Conservation (phyloP, 1,284 basidiomycete genomes). For the Cryptococcus sp. region DNA sequence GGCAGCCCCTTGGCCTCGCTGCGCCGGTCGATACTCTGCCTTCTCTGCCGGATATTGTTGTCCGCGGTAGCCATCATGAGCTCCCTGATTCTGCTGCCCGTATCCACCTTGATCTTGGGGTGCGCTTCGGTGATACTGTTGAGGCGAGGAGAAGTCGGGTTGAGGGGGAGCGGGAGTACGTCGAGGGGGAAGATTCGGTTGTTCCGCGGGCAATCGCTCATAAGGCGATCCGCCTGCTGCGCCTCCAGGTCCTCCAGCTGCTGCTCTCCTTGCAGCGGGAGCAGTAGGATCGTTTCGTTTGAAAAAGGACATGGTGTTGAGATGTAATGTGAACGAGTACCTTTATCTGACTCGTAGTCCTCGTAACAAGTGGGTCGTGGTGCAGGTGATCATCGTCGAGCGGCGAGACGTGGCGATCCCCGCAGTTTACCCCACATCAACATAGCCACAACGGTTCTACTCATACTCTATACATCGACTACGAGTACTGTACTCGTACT, state of each 20-base stretch:
- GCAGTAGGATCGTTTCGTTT: constrained; percentile 41
- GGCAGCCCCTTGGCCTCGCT: too few relatives aligned
- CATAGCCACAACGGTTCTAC: too few relatives aligned
- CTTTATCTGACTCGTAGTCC: too few relatives aligned
- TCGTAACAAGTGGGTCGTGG: too few relatives aligned
- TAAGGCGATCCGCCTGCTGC: too few relatives aligned
- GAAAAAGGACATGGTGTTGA: constrained; percentile 43
- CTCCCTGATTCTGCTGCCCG: constrained; percentile 2
- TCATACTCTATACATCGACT: too few relatives aligned
- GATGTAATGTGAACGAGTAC: too few relatives aligned
- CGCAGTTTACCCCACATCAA: too few relatives aligned
- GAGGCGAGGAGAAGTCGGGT: constrained; percentile 11
- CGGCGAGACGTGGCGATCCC: too few relatives aligned
- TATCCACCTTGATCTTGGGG: background rate
- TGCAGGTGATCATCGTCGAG: too few relatives aligned
- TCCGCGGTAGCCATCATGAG: too few relatives aligned
- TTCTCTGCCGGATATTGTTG: constrained; percentile 17
- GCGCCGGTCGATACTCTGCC: constrained; percentile 15
- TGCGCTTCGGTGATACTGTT: background rate
- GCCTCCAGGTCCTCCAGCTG: constrained; percentile 7
- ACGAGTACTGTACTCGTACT: too few relatives aligned
- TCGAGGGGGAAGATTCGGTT: constrained; percentile 13
- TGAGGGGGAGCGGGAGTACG: constrained; percentile 24
- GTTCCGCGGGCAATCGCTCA: constrained; percentile 35
- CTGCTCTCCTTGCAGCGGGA: constrained; percentile 30